These are phyloP conservation scores for Fusarium sp. DNA, from an alignment of 2,329 filamentous ascomycete genomes.

Conservation along the genomic window DNA sequence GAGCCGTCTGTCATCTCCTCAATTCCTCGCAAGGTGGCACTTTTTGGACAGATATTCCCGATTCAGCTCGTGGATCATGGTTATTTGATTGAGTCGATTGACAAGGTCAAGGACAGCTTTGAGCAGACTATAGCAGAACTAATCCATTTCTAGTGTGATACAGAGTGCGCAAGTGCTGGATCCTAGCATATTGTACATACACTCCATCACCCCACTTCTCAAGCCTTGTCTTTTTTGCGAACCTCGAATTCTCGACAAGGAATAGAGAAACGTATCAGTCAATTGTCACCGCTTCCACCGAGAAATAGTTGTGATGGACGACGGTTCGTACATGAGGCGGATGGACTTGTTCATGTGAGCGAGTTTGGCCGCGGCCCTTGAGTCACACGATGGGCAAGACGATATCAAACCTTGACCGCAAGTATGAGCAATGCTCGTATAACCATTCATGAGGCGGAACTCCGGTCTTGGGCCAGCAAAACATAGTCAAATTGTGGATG, in stretches of 20 bases:
- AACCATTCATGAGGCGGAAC: conserved; percentile 38
- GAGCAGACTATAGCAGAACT: conserved; percentile 31
- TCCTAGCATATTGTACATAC: conserved; percentile 36
- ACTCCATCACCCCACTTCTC: conserved; percentile 33
- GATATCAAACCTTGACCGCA: conserved; percentile 41
- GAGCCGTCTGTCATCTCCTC: conserved; percentile 29
- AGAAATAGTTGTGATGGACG: conserved; percentile 22
- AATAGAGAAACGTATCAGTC: conserved; percentile 24
- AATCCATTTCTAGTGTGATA: conserved; percentile 43
- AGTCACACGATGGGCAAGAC: conserved; percentile 41
- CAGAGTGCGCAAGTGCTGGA: conserved; percentile 44
- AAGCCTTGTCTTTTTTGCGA: conserved; percentile 16
- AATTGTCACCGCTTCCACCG: conserved; percentile 26
- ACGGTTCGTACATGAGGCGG: conserved; percentile 26
- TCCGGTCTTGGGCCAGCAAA: conserved; percentile 22
- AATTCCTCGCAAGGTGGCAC: conserved; percentile 29
- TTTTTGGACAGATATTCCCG: conserved; percentile 33
- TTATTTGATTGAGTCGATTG: conserved; percentile 12
- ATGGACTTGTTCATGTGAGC: conserved; percentile 42
- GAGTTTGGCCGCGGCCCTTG: conserved; percentile 28
- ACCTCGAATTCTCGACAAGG: conserved; percentile 31
- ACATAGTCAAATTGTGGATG: conserved; percentile 27
- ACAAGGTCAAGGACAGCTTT: conserved; percentile 22
- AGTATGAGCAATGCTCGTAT: conserved; percentile 35
- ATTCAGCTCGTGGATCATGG: conserved; percentile 32